Conservation (phyloP, 2,329 filamentous ascomycete genomes). For the Phaeosphaeriaceae sp. region DNA sequence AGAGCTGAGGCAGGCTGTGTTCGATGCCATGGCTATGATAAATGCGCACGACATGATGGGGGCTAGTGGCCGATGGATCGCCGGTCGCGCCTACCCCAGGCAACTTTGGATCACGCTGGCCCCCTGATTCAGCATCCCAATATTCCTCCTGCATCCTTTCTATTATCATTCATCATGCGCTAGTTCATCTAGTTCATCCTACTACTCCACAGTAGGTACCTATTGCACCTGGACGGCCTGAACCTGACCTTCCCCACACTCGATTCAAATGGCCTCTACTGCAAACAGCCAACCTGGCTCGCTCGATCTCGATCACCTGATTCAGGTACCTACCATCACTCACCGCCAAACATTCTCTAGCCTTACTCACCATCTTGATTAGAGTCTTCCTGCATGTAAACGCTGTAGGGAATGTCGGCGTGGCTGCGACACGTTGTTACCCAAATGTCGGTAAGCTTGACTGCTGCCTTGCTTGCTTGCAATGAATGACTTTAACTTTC, state of each 20-base stretch:
- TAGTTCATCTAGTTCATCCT: too few species aligned
- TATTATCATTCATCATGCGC: too few species aligned
- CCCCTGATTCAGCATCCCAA: too few species aligned
- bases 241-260: too few species aligned
- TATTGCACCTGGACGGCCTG: too few species aligned
- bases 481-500: slow-evolving; percentile 10
- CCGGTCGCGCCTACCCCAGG: not conserved
- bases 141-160: too few species aligned
- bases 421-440: slow-evolving; percentile 45
- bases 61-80: not conserved
- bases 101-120: not conserved
- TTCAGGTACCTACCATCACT: slow-evolving; percentile 22
- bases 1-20: not conserved
- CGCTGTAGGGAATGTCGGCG: slow-evolving; percentile 45
- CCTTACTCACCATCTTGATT: not conserved
- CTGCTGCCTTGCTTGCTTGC: not conserved
- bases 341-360: too few species aligned
- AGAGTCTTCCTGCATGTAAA: slow-evolving; percentile 44
- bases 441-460: slow-evolving; percentile 38
- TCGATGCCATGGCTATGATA: too few species aligned
- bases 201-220: too few species aligned
- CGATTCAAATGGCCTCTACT: slow-evolving; percentile 1
- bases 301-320: slow-evolving; percentile 26
- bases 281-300: slow-evolving; percentile 8
- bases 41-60: too few species aligned